phyloP scores from a whole-genome alignment of 805 yeast species.

The Dipodascopsis uninucleata region DNA sequence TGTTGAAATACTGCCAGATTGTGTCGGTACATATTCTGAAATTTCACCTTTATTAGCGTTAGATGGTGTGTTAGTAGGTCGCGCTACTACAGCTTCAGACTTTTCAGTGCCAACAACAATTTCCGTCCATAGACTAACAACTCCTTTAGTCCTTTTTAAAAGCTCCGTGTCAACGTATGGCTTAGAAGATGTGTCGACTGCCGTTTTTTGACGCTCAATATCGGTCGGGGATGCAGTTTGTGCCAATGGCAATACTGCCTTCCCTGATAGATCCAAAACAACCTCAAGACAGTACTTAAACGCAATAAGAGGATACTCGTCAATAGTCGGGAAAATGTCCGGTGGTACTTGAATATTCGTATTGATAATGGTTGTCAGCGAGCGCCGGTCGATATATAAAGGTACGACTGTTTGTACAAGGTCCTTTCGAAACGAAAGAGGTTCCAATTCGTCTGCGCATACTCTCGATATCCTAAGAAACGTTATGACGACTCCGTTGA shows the following conservation, averaged over 20 bases:
- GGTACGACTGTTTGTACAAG: constrained; percentile 74
- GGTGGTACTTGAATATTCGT: constrained; percentile 71
- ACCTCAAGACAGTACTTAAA: constrained; percentile 85
- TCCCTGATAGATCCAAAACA: constrained; percentile 72
- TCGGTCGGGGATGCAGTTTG: constrained; percentile 35
- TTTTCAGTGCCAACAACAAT: constrained; percentile 77
- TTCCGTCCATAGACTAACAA: constrained; percentile 76
- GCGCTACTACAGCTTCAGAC: constrained; percentile 11
- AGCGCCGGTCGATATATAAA: constrained; percentile 66
- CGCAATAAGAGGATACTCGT: constrained; percentile 64
- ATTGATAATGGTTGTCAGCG: constrained; percentile 53
- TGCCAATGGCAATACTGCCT: constrained; percentile 38
- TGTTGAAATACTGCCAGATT: background rate
- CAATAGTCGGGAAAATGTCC: constrained; percentile 81
- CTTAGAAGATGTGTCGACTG: constrained; percentile 21
- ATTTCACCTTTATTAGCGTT: too few species aligned
- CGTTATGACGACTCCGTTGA: constrained; percentile 73
- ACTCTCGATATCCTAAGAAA: constrained; percentile 75
- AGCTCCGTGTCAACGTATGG: constrained; percentile 73
- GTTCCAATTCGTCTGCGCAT: constrained; percentile 54
- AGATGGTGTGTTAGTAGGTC: constrained; percentile 28
- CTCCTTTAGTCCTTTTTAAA: constrained; percentile 69
- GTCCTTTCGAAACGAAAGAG: constrained; percentile 72
- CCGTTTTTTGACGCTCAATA: constrained; percentile 1
- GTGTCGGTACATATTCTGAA: background rate